Conservation (phyloP, 257 asterid species). For the Rhazya stricta region DNA sequence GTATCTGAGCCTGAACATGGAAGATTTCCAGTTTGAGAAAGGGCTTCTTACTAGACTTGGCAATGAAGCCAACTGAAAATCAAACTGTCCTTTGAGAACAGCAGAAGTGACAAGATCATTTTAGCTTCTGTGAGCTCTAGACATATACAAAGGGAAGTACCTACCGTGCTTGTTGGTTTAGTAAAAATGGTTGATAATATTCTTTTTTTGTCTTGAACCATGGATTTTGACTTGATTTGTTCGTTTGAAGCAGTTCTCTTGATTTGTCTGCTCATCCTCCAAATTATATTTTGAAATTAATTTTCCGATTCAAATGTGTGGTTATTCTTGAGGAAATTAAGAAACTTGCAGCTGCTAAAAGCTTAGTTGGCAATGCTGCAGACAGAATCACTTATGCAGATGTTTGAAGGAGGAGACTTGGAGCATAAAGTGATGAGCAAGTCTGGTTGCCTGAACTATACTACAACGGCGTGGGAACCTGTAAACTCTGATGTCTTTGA, state of each 20-base stretch:
- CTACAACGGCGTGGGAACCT: conserved; percentile 56
- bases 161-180: neutral
- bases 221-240: neutral
- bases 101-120: neutral
- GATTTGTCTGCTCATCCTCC: neutral
- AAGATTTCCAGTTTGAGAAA: neutral
- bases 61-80: neutral
- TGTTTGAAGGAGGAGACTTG: conserved; percentile 76
- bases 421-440: conserved; percentile 74
- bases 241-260: neutral
- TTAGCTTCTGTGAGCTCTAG: neutral
- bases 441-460: conserved; percentile 68
- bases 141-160: neutral
- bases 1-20: neutral
- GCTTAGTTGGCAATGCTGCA: conserved; percentile 24
- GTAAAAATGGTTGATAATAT: neutral
- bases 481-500: conserved; percentile 37
- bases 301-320: neutral
- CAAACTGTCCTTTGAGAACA: neutral
- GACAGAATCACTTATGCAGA: conserved; percentile 56
- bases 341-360: neutral
- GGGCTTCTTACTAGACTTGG: neutral
- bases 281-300: neutral
- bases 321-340: neutral
- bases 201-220: neutral